Evolutionary conservation across 208 protist species (phyloP).

Genomic region (Crithidia sp.): DNA sequence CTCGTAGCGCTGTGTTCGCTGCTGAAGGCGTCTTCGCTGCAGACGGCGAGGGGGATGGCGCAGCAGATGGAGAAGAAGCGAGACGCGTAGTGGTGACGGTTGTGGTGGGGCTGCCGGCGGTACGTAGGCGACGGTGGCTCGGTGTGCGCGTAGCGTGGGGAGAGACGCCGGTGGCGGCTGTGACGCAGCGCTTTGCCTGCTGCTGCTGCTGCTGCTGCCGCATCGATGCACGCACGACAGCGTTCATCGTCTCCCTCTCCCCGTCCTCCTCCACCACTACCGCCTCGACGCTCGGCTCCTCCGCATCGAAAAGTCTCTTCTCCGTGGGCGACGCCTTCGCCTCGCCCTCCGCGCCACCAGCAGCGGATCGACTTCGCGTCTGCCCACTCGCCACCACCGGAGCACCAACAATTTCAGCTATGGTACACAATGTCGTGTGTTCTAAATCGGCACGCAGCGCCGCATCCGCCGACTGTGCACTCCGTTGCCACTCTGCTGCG

Average conservation of each 20-base stretch:
- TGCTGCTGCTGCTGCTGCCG: slow-evolving; percentile 5
- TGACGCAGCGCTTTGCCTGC: not conserved
- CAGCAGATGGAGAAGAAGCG: not conserved
- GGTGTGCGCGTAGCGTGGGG: not conserved
- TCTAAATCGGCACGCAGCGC: slow-evolving; percentile 17
- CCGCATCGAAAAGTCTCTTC: slow-evolving; percentile 26
- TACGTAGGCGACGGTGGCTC: not conserved
- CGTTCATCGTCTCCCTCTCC: no score
- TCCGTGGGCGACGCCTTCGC: slow-evolving; percentile 11
- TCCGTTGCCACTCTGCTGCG: not conserved
- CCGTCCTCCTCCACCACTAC: slow-evolving; percentile 7
- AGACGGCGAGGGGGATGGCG: not conserved
- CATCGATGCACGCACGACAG: not conserved
- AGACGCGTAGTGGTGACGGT: not conserved
- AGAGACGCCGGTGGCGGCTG: not conserved
- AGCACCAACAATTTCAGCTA: slow-evolving; percentile 9
- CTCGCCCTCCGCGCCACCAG: not conserved
- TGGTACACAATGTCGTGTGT: slow-evolving; percentile 8
- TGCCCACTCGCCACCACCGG: not conserved
- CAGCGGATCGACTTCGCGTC: not conserved
- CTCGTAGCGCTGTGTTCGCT: no score
- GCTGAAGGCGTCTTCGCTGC: not conserved
- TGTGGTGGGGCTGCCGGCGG: not conserved
- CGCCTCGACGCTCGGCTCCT: slow-evolving; percentile 29
- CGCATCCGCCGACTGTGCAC: slow-evolving; percentile 12